These are phyloP conservation scores for Fusarium nygamai DNA, from an alignment of 2,329 filamentous ascomycete genomes.

Conservation along the genomic window DNA sequence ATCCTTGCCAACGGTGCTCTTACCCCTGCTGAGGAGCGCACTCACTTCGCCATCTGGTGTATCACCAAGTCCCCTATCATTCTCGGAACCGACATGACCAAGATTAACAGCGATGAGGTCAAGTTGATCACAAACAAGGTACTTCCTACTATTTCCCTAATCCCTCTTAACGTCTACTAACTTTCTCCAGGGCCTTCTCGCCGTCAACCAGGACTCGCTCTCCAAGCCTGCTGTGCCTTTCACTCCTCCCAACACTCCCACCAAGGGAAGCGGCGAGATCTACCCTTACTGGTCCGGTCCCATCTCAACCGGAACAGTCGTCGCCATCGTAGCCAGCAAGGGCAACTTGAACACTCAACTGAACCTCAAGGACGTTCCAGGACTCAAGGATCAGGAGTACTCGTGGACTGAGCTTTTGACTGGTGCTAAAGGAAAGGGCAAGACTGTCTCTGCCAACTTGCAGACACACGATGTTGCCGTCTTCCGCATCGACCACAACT, in stretches of 20 bases:
- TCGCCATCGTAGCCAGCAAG: conserved; percentile 18
- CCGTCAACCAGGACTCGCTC: conserved; percentile 16
- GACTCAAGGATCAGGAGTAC: conserved; percentile 12
- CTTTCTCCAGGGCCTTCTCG: conserved; percentile 3
- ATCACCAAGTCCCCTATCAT: conserved; percentile 26
- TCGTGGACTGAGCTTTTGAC: conserved; percentile 21
- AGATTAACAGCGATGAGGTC: conserved; percentile 1
- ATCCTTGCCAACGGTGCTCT: conserved; percentile 19
- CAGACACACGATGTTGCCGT: conserved; percentile 16
- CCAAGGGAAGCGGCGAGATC: conserved; percentile 14
- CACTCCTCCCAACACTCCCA: conserved; percentile 9
- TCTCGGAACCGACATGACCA: conserved; percentile 19
- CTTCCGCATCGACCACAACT: conserved; percentile 12
- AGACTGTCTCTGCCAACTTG: conserved; percentile 9
- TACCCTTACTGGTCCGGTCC: conserved; percentile 24
- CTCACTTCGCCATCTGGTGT: conserved; percentile 23
- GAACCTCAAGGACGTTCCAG: conserved; percentile 21
- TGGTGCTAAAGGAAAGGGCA: conserved; percentile 18
- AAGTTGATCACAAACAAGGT: conserved; percentile 26
- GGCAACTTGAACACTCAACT: conserved; percentile 4
- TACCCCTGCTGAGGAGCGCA: conserved; percentile 15
- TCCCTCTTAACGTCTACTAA: not conserved
- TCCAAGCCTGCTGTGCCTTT: conserved; percentile 25
- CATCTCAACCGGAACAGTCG: conserved; percentile 16
- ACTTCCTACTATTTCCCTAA: accelerated